phyloP scores from a whole-genome alignment of 331 rosid species.

The Erythrophleum ivorense region DNA sequence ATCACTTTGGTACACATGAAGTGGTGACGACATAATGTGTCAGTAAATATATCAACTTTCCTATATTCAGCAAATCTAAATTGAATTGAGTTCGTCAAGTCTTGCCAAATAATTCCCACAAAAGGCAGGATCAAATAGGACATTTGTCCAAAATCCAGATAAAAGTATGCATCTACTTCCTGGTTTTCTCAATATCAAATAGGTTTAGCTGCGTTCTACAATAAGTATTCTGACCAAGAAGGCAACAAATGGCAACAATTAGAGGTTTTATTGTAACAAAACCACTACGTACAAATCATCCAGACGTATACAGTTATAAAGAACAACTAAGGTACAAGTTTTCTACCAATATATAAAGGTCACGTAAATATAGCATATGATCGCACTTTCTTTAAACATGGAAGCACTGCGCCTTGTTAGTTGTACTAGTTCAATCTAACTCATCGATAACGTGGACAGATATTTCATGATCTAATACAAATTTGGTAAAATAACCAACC shows the following conservation, averaged over 20 bases:
- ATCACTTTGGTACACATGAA: neutral
- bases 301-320: neutral
- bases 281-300: neutral
- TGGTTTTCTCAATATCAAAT: slow-evolving; percentile 5
- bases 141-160: neutral
- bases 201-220: neutral
- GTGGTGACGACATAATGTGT: neutral
- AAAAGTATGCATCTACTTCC: slow-evolving; percentile 13
- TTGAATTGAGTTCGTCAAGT: neutral
- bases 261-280: neutral
- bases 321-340: neutral
- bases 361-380: neutral
- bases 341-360: neutral
- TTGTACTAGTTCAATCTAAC: neutral
- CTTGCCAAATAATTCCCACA: neutral
- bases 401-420: neutral
- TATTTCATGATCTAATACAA: neutral
- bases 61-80: neutral
- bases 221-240: slow-evolving; percentile 1
- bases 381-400: slow-evolving; percentile 3
- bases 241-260: neutral
- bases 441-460: neutral
- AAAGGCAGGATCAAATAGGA: neutral
- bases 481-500: slow-evolving; percentile 13
- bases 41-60: neutral